Evolutionary conservation across 306 rosid genomes (phyloP).

Genomic region (Fragaria vesca): DNA sequence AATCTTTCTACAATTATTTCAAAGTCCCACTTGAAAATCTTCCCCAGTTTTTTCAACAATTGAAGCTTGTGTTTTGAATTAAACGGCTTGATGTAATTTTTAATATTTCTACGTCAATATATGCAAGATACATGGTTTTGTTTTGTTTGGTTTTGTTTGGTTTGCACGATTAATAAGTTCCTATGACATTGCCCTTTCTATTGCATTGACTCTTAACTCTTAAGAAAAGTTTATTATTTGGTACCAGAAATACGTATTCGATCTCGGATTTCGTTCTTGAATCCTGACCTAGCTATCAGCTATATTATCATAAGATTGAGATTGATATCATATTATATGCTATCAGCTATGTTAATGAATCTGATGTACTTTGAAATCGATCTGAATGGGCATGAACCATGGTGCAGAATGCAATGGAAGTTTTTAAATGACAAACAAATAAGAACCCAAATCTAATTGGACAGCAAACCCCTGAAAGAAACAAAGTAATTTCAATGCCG

Average conservation of each 20-base stretch:
- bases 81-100: background rate
- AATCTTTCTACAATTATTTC: background rate
- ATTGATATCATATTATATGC: background rate
- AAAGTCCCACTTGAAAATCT: background rate
- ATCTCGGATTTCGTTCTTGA: background rate
- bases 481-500: conserved; percentile 27
- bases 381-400: background rate
- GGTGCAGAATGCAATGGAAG: background rate
- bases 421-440: background rate
- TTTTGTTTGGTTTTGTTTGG: conserved; percentile 8
- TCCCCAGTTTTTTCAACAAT: conserved; percentile 1
- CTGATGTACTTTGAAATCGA: background rate
- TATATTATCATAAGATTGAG: background rate
- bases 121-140: background rate
- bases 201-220: conserved; percentile 46
- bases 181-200: conserved; percentile 27
- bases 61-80: background rate
- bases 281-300: background rate
- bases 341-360: background rate
- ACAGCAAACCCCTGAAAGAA: conserved; percentile 12
- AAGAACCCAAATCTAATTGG: conserved; percentile 21
- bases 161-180: conserved; percentile 11
- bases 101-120: background rate
- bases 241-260: background rate
- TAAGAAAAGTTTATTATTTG: conserved; percentile 32